Conservation (phyloP, 495 filamentous ascomycete genomes). For the Penicillium nucicola region DNA sequence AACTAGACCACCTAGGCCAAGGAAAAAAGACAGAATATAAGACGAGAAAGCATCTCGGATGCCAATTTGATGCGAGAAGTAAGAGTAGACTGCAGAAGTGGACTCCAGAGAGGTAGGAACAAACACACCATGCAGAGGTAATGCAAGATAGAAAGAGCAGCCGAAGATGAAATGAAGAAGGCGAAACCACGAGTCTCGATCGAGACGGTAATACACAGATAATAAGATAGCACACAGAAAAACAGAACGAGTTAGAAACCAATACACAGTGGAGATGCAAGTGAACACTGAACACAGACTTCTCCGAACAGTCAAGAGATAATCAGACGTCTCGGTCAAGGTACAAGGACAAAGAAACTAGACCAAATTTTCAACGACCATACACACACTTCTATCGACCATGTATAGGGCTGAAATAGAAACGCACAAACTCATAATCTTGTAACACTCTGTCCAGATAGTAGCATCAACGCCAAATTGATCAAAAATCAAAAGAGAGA, state of each 20-base stretch:
- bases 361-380: not conserved
- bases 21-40: no score
- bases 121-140: no score
- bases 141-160: no score
- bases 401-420: constrained; percentile 6
- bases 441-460: constrained; percentile 16
- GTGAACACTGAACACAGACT: not conserved
- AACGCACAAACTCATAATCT: constrained; percentile 24
- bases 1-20: no score
- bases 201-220: not conserved
- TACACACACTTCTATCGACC: constrained; percentile 2
- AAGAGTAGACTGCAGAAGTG: no score
- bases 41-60: no score
- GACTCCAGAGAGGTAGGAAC: no score
- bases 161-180: no score
- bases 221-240: not conserved
- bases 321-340: not conserved
- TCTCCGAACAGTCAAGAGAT: not conserved
- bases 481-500: constrained; percentile 21
- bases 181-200: not conserved
- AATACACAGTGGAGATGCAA: not conserved
- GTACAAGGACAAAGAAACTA: not conserved
- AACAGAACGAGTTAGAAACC: not conserved
- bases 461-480: constrained; percentile 12
- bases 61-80: no score